phyloP scores from a whole-genome alignment of 75 land plant species.

The Larix kaempferi region DNA sequence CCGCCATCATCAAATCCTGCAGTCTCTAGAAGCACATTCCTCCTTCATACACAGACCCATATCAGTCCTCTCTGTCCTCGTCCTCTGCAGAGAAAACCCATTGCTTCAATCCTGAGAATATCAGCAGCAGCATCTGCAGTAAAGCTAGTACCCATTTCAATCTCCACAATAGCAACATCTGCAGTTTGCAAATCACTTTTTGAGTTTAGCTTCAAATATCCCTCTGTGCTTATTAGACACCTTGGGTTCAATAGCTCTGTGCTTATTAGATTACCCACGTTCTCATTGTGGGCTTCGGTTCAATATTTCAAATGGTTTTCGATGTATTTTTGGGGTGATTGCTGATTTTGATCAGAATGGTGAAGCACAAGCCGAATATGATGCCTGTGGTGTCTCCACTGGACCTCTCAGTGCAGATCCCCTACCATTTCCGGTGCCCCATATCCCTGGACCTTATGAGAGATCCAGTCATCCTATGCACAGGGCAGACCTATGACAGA shows the following conservation, averaged over 20 bases:
- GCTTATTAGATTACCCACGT: not conserved
- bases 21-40: conserved; percentile 11
- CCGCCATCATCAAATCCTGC: conserved; percentile 4
- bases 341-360: conserved; percentile 4
- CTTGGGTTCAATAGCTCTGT: not conserved
- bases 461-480: conserved; percentile 86
- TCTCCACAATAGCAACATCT: not conserved
- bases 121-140: not conserved
- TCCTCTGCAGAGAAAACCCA: not conserved
- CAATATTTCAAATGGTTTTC: not conserved
- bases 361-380: conserved; percentile 3
- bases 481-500: conserved; percentile 97
- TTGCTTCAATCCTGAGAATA: not conserved
- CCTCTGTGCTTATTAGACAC: not conserved
- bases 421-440: conserved; percentile 86
- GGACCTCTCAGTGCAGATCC: conserved; percentile 53
- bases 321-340: not conserved
- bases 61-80: not conserved
- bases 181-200: not conserved
- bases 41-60: not conserved
- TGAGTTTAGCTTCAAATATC: not conserved
- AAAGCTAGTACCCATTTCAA: not conserved
- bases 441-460: conserved; percentile 91
- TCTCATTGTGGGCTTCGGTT: conserved; percentile 5
- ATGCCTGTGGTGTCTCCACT: conserved; percentile 20